phyloP scores from a whole-genome alignment of 305 asterid genomes.

The Rubia balearica region DNA sequence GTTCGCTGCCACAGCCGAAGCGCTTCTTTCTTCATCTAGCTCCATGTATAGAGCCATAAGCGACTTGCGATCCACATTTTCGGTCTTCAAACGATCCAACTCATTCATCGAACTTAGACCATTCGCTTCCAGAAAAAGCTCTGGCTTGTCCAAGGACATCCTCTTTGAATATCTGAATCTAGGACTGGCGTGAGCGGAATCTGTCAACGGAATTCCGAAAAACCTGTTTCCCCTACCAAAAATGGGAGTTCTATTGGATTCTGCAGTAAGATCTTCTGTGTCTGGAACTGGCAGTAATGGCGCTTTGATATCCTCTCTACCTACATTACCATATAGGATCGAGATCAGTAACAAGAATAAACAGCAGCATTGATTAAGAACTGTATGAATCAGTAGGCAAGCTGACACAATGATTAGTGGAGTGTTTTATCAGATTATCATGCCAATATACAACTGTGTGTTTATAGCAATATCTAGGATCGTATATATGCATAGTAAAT shows the following conservation, averaged over 20 bases:
- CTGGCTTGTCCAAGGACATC: slow-evolving; percentile 29
- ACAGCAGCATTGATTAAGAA: too few species aligned
- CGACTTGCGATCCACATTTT: slow-evolving; percentile 55
- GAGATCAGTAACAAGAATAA: neutral
- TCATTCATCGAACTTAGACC: slow-evolving; percentile 35
- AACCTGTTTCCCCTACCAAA: slow-evolving; percentile 44
- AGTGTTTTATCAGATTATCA: neutral
- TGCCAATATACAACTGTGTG: neutral
- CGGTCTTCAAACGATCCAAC: slow-evolving; percentile 45
- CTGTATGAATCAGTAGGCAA: neutral
- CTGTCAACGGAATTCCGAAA: slow-evolving; percentile 52
- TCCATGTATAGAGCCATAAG: slow-evolving; percentile 72
- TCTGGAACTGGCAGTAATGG: slow-evolving; percentile 41
- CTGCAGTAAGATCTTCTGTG: slow-evolving; percentile 42
- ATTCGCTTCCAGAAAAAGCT: slow-evolving; percentile 27
- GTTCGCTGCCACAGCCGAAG: slow-evolving; percentile 86
- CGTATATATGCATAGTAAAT: too few species aligned
- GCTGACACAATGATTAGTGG: neutral
- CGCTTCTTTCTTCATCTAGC: slow-evolving; percentile 91
- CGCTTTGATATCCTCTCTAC: slow-evolving; percentile 42
- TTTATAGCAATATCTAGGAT: too few species aligned
- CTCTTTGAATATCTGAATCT: slow-evolving; percentile 32
- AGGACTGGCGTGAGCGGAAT: slow-evolving; percentile 70
- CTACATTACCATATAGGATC: slow-evolving; percentile 19
- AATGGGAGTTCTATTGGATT: slow-evolving; percentile 43